Base-by-base conservation (phyloP, 2,329 filamentous ascomycete species). In the Pseudogymnoascus sp. region DNA sequence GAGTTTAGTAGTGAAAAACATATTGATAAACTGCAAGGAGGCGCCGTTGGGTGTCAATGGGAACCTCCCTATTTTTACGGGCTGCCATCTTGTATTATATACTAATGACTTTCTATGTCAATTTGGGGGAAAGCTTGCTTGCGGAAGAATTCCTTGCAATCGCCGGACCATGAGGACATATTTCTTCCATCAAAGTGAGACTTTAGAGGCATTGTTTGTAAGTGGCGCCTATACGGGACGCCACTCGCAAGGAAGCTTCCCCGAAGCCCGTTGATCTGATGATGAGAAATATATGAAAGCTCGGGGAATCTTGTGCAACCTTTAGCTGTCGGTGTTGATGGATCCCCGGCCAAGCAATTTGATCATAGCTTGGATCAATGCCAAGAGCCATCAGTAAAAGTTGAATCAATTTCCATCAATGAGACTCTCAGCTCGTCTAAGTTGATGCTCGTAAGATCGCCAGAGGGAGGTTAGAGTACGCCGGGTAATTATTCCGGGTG, bases 361-460 rank as follows among this genome's bases (percentile, higher is more conserved):
- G 29, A 47, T 29, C 24, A 29, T 47, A 10, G 41, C 41, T 15
- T 5, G n/a, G 41, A 8, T 10, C 13, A 47, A 10, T 15, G 41
- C 41, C 41, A 47, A 47, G 41, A 29, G 24, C n/a, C 24, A 24
- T 47, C 41, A 47, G 41, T 47, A 11, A 24, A 47, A 47, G 7
- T 47, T 29, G 41, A 47, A 47, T 29, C 24, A 15, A 47, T 47
- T 47, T 47, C 41, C 41, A 47, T 47, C 41, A 47, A 47, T 47
- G 24, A 47, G 41, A 47, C 13, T 15, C 29, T 24, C 4, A 47
- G 41, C n/a, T 47, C 41, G 41, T 15, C 13, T 3, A 29, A 29
- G 13, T n/a, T 47, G 41, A 47, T 29, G 13, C 29, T 21, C 24
- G 24, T 29, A 47, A 29, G 24, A 29, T 47, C 5, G 29, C 8